A percentile compares a stretch with the other conserved stretches of the same genome.
These are phyloP conservation scores for Blastobotrys aristatus DNA, from an alignment of 1,139 yeast species.

Conservation along the genomic window DNA sequence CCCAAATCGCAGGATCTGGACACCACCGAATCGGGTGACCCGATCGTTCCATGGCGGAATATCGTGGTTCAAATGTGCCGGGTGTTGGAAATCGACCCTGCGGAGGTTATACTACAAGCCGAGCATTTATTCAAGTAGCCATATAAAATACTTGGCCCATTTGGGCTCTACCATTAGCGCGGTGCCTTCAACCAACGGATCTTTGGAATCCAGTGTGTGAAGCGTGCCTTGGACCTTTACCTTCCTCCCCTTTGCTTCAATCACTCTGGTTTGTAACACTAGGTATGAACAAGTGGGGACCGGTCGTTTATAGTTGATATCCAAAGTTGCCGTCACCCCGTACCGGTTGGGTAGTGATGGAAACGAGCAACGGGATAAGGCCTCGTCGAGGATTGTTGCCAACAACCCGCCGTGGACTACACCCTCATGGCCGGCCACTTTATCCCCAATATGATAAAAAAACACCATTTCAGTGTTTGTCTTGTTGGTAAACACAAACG, in stretches of 20 bases:
- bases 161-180: slow-evolving; percentile 29
- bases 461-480: slow-evolving; percentile 23
- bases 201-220: slow-evolving; percentile 14
- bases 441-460: slow-evolving; percentile 67
- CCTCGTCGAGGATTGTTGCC: slow-evolving; percentile 81
- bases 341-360: slow-evolving; percentile 66
- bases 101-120: slow-evolving; percentile 4
- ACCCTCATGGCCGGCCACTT: slow-evolving; percentile 60
- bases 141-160: slow-evolving; percentile 28
- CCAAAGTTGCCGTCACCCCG: slow-evolving; percentile 83
- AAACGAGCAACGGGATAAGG: slow-evolving; percentile 81
- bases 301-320: slow-evolving; percentile 63
- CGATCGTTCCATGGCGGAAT: slow-evolving; percentile 18
- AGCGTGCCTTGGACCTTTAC: slow-evolving; percentile 59
- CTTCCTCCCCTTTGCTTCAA: slow-evolving; percentile 69
- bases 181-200: slow-evolving; percentile 23
- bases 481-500: slow-evolving; percentile 24
- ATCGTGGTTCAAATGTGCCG: slow-evolving; percentile 10
- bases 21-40: slow-evolving; percentile 7
- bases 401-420: slow-evolving; percentile 83
- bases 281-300: slow-evolving; percentile 62
- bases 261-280: slow-evolving; percentile 62
- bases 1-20: slow-evolving; percentile 1
- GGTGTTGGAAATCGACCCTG: slow-evolving; percentile 6
- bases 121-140: slow-evolving; percentile 18